Evolutionary conservation across 441 rosid species (phyloP), one percentile per base, ranked within the genome.

Genomic region (Croton laevigatus): DNA sequence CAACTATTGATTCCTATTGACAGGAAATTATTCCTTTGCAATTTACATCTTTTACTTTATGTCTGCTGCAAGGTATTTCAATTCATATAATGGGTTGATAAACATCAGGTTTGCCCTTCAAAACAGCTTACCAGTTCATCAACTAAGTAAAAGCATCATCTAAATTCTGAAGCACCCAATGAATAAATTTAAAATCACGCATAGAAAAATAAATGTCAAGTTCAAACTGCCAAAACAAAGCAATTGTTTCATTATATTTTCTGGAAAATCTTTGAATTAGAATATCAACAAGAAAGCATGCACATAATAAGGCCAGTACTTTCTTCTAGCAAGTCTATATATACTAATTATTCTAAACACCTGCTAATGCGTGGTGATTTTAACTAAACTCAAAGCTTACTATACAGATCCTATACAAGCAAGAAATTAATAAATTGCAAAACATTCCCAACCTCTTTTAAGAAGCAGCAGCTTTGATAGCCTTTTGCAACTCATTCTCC

Each of bases 401-500:
- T 68, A 72, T 74, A 74, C 59, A 80, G 49, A 77, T 70, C 19
- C 45, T 27, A 60, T 36, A 36, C 13, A 64, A 62, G 46, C 52
- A 20, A 22, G 22, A 11, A 53, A 52, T 19, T 14, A 19, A 34
- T 16, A 52, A 34, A 51, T 3, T 36, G 73, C 45, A 69, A 58
- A 9, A 54, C 52, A 74, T 66, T 61, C 70, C 74, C 45, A 74
- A 73, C 85, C 78, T 80, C 49, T 27, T 20, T 77, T 82, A 84
- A 62, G 80, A 67, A 34, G 87, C 75, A 70, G 91, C 84, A 74
- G 86, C 83, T 71, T 83, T 86, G 22, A 84, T 83, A 65, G 87
- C 88, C 78, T 72, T 86, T 72, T 82, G 82, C 78, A 88, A 78
- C 77, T 86, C 83, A 68, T 79, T 83, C 76, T 84, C 87, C 77